Conservation (phyloP, 768 basidiomycete species). For the Naganishia kalamii region DNA sequence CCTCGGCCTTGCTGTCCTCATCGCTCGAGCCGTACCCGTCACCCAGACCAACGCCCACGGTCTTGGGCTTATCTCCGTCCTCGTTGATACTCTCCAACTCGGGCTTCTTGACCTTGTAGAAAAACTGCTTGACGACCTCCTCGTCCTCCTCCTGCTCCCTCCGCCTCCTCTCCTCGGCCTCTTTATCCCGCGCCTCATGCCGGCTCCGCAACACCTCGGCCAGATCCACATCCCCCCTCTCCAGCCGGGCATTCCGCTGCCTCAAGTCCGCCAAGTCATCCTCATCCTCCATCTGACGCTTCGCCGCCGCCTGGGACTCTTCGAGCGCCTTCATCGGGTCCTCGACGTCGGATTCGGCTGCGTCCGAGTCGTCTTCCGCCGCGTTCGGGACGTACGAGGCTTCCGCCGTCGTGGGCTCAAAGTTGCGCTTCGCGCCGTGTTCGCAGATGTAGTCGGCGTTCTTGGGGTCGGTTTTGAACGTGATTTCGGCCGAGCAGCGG, state of each 20-base stretch:
- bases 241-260: conserved; percentile 72
- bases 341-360: conserved; percentile 43
- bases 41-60: conserved; percentile 45
- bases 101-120: conserved; percentile 58
- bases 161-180: conserved; percentile 60
- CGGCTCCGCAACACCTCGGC: conserved; percentile 51
- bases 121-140: conserved; percentile 74
- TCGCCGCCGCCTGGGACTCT: conserved; percentile 82
- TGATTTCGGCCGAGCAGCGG: conserved; percentile 93
- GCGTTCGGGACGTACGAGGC: conserved; percentile 39
- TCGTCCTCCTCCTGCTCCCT: conserved; percentile 87
- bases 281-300: conserved; percentile 96
- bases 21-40: conserved; percentile 24
- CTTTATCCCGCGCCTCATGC: conserved; percentile 56
- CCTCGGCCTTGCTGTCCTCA: conserved; percentile 21
- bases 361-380: conserved; percentile 45
- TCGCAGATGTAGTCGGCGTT: conserved; percentile 56
- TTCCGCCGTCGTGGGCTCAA: conserved; percentile 53
- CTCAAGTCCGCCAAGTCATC: conserved; percentile 78
- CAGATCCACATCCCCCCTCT: conserved; percentile 59
- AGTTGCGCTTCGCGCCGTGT: conserved; percentile 94
- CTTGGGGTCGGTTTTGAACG: conserved; percentile 98
- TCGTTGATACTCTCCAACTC: conserved; percentile 10
- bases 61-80: conserved; percentile 27
- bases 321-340: conserved; percentile 97